phyloP scores from a whole-genome alignment of 352 stramenopile genomes.

The Pseudoperonospora humuli region DNA sequence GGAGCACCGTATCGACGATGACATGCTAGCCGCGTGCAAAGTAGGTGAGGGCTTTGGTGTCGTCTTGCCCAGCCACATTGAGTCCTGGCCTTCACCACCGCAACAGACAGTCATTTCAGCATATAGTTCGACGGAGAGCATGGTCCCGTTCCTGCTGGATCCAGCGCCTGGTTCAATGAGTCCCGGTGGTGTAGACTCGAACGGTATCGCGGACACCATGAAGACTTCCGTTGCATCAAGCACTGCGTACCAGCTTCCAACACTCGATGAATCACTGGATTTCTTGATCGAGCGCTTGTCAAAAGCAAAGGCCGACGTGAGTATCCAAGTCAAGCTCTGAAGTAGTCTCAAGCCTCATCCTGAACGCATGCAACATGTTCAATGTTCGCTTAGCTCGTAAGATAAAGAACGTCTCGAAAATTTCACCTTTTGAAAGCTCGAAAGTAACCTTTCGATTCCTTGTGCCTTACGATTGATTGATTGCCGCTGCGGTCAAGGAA shows the following conservation, averaged over 20 bases:
- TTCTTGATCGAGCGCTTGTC: constrained; percentile 43
- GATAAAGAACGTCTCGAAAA: too few species aligned
- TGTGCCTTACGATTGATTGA: too few species aligned
- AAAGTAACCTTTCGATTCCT: too few species aligned
- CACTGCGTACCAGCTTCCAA: constrained; percentile 23
- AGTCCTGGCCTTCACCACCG: constrained; percentile 1
- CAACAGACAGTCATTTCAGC: background rate
- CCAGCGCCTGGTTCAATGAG: constrained; percentile 14
- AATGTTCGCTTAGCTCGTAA: too few species aligned
- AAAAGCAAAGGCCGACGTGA: constrained; percentile 3
- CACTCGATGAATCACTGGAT: constrained; percentile 47
- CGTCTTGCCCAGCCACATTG: constrained; percentile 10
- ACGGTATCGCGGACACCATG: constrained; percentile 3
- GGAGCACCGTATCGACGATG: constrained; percentile 35
- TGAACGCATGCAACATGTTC: too few species aligned
- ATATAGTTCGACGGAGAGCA: constrained; percentile 1
- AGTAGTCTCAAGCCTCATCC: too few species aligned
- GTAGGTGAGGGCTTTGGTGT: constrained; percentile 25
- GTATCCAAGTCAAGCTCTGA: constrained; percentile 11
- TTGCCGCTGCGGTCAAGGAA: too few species aligned
- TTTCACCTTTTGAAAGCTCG: too few species aligned
- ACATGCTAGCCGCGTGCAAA: constrained; percentile 29
- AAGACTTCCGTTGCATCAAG: background rate
- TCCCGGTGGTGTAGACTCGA: constrained; percentile 18
- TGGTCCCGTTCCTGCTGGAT: constrained; percentile 14